Conservation (phyloP, 2,329 filamentous ascomycete genomes). For the Thermochaetoides dissita region DNA sequence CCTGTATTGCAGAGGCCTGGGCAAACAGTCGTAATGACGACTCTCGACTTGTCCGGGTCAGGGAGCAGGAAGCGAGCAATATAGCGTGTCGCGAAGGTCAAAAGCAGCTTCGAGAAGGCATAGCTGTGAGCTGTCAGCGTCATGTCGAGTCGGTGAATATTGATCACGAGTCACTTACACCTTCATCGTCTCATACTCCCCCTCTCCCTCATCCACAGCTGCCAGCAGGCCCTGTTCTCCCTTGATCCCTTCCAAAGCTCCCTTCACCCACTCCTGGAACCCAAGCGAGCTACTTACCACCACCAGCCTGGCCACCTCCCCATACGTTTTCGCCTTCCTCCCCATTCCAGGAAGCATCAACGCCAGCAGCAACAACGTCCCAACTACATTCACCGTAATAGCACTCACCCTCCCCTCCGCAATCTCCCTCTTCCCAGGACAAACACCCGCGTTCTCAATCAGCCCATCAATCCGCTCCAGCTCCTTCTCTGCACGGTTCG, state of each 20-base stretch:
- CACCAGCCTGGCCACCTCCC: slow-evolving; percentile 8
- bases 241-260: slow-evolving; percentile 9
- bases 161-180: neutral
- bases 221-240: slow-evolving; percentile 1
- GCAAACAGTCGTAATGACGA: slow-evolving; percentile 20
- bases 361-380: slow-evolving; percentile 18
- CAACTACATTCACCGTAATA: slow-evolving; percentile 20
- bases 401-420: slow-evolving; percentile 6
- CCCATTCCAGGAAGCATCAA: slow-evolving; percentile 19
- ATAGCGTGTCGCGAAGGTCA: slow-evolving; percentile 14
- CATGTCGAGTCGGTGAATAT: neutral
- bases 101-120: slow-evolving; percentile 6
- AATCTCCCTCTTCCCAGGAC: neutral
- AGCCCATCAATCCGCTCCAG: slow-evolving; percentile 29
- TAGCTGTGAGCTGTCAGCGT: slow-evolving; percentile 2
- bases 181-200: neutral
- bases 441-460: slow-evolving; percentile 27
- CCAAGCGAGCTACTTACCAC: slow-evolving; percentile 13
- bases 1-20: slow-evolving; percentile 17
- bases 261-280: slow-evolving; percentile 2
- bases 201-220: slow-evolving; percentile 1
- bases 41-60: slow-evolving; percentile 14
- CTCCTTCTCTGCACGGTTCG: slow-evolving; percentile 11
- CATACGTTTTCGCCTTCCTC: slow-evolving; percentile 10
- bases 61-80: slow-evolving; percentile 16